Conservation (phyloP, 1,284 basidiomycete species). For the Leccinum griseonigrum region DNA sequence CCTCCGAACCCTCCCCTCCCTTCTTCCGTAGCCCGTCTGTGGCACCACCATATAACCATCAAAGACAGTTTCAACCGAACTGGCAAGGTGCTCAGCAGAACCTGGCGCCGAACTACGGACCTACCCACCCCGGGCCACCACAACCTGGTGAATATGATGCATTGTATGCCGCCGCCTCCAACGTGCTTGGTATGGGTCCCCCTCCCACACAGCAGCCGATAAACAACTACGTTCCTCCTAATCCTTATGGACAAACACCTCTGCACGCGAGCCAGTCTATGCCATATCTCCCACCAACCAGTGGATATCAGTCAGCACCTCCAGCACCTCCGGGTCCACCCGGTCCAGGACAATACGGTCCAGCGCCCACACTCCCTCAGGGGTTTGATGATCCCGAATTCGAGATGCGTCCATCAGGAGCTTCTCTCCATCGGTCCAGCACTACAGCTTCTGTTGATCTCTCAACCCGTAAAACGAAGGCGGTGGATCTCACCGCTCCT, state of each 20-base stretch:
- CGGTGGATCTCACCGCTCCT: conserved; percentile 82
- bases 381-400: conserved; percentile 44
- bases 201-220: conserved; percentile 44
- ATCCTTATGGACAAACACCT: conserved; percentile 22
- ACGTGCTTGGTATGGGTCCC: conserved; percentile 75
- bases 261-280: conserved; percentile 32
- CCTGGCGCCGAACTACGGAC: conserved; percentile 29
- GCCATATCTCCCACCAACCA: conserved; percentile 29
- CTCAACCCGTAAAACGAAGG: conserved; percentile 72
- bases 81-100: conserved; percentile 38
- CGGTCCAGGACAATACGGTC: conserved; percentile 20
- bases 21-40: conserved; percentile 21
- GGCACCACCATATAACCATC: conserved; percentile 25
- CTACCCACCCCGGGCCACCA: conserved; percentile 27
- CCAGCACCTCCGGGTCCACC: conserved; percentile 13
- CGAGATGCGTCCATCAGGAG: conserved; percentile 43
- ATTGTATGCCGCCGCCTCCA: conserved; percentile 71
- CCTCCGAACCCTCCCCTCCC: conserved; percentile 21
- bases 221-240: conserved; percentile 24
- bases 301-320: conserved; percentile 24
- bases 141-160: conserved; percentile 47
- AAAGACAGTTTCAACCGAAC: conserved; percentile 25
- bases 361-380: conserved; percentile 29
- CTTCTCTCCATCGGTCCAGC: conserved; percentile 52
- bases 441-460: conserved; percentile 57